A percentile compares a stretch with the other conserved stretches of the same genome.
Evolutionary conservation across 2,329 filamentous ascomycete genomes (phyloP).

Genomic region (Blastomyces emzantsi): DNA sequence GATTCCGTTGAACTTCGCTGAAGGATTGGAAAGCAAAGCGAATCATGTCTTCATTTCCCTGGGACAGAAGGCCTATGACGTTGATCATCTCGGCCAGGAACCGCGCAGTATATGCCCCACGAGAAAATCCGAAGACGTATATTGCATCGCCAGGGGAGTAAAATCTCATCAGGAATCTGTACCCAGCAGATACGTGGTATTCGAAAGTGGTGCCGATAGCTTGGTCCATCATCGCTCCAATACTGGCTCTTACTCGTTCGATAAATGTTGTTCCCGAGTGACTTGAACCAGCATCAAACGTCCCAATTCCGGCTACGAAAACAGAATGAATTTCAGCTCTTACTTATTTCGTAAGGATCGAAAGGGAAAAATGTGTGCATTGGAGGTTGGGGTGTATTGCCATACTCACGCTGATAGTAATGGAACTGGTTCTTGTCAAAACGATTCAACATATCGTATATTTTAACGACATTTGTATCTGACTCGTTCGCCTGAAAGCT

Average conservation of each 20-base stretch:
- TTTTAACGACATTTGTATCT: slow-evolving; percentile 48
- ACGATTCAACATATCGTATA: slow-evolving; percentile 37
- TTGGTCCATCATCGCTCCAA: slow-evolving; percentile 15
- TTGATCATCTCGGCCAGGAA: slow-evolving; percentile 47
- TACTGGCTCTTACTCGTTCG: slow-evolving; percentile 12
- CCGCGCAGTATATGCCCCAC: slow-evolving; percentile 46
- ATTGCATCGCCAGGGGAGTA: slow-evolving; percentile 44
- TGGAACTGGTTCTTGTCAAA: slow-evolving; percentile 17
- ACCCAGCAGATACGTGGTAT: slow-evolving; percentile 45
- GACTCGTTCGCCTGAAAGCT: slow-evolving; percentile 28
- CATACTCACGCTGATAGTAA: slow-evolving; percentile 19
- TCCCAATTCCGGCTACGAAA: slow-evolving; percentile 18
- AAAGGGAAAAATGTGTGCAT: neutral
- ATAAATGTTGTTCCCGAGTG: slow-evolving; percentile 13
- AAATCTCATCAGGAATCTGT: slow-evolving; percentile 48
- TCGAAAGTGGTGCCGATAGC: slow-evolving; percentile 34
- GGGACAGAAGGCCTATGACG: slow-evolving; percentile 41
- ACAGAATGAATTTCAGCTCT: neutral
- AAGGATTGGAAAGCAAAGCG: slow-evolving; percentile 38
- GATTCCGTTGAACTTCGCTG: slow-evolving; percentile 26
- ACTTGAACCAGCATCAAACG: slow-evolving; percentile 13
- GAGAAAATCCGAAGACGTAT: slow-evolving; percentile 48
- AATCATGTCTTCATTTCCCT: slow-evolving; percentile 48
- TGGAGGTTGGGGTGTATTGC: neutral
- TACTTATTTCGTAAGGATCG: neutral